Base-by-base conservation (phyloP, 2,329 filamentous ascomycete genomes). In the Lachnellula arida region DNA sequence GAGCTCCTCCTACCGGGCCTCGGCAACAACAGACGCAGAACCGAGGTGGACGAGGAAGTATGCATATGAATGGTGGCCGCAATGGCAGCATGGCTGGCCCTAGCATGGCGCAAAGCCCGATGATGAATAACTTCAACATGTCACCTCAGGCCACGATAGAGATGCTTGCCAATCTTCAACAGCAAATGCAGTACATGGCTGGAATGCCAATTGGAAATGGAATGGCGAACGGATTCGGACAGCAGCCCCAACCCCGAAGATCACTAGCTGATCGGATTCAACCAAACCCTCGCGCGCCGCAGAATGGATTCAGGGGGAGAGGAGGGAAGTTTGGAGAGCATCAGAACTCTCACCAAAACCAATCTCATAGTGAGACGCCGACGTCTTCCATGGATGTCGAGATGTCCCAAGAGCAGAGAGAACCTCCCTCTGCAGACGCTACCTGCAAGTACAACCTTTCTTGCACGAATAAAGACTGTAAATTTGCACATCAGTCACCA, bases 401-500 rank as follows among this genome's bases (percentile, higher is more conserved):
- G 47, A 84, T 84, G 78, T 73, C 75, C 3, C 69, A 84, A 77
- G 74, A 76, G 72, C 80, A 68, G 39, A 66, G 62, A 65, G 58
- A 65, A 60, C 75, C 37, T 59, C n/a, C 81, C 81, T 77, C 81
- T 2, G 80, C 85, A 5, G 82, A 89, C 49, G 88, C 79, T 14
- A 77, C 93, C 59, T 99, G 94, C 82, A 90, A 88, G 67, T 99
- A 85, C 78, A 97, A 97, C 74, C 77, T 94, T 53, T 79, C 82
- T 60, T 99, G 94, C 76, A 89, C 88, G 40, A 95, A 95, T 73
- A 85, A 84, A 64, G 89, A 95, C 59, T 99, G 94, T 75, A 88
- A 87, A 63, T 99, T 91, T 71, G 94, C 91, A 17, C 94, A 99
- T 68, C 93, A 97, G 74, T 96, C 92, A 15, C 91, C 94, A 2